Evolutionary conservation across 2,329 filamentous ascomycete genomes (phyloP), one percentile per base, ranked within the genome.

Genomic region (Ceratocystis cacaofunesta): DNA sequence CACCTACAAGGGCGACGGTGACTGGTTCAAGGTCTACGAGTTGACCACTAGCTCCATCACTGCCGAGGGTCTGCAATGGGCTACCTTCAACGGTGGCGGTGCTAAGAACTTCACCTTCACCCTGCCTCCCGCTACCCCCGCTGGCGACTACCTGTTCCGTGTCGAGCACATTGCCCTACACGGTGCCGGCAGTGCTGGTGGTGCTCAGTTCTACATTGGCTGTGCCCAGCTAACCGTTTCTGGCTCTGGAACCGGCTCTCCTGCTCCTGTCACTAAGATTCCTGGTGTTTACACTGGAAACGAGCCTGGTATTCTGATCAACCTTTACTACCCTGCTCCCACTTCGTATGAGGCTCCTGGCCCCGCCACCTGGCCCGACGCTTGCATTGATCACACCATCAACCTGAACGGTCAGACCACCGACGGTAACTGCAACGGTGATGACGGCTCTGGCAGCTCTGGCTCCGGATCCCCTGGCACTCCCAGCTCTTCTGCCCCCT

Each of bases 111-210:
- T 72, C 30, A 71, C 72, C 62, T 75, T 79, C 46, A 73, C 71
- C 46, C 75, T 80, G 61, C 78, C 78, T 12, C 69, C 70, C 46
- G 78, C 2, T 22, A 2, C 2, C n/a, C 73, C 75, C 0, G 70
- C 77, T n/a, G 78, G 79, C 64, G 77, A 80, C 67, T 80, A 81
- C 69, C 75, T 80, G 30, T 70, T 80, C 3, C 75, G 78, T 15
- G 76, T 77, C 19, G 78, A 81, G 71, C 78, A 80, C 67, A 76
- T 80, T 64, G 78, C 74, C 3, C 74, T 81, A 8, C 78, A 81
- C 70, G 72, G 70, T 61, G 78, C 78, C 2, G 70, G 74, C 46
- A 70, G 69, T 7, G 70, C 71, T 4, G 75, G 75, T 3, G 78
- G 78, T 2, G 78, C 78, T 3, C 78, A 80, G 71, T 75, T 77